A percentile compares a stretch with the other conserved stretches of the same genome.
These are phyloP conservation scores for Leishmania aethiopica DNA, from an alignment of 208 protist species.

Conservation along the genomic window DNA sequence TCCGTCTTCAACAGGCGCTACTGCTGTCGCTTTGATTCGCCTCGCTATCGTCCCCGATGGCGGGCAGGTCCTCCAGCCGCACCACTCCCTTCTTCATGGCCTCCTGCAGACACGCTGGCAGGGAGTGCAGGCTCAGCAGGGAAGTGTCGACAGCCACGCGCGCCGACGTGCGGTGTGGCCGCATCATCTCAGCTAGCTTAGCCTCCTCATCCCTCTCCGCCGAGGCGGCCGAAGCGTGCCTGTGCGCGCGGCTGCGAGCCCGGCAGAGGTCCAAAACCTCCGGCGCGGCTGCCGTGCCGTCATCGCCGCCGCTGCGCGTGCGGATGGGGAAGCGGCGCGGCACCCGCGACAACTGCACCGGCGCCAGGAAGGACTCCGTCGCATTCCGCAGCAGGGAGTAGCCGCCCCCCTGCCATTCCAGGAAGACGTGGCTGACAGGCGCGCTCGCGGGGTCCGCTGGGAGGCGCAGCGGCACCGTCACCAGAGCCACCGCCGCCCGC, in stretches of 20 bases:
- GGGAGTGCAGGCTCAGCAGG: slow-evolving; percentile 22
- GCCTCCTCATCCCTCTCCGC: slow-evolving; percentile 11
- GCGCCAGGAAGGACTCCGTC: slow-evolving; percentile 48
- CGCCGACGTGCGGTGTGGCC: neutral
- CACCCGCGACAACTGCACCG: slow-evolving; percentile 37
- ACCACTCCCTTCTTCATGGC: slow-evolving; percentile 25
- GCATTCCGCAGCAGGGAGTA: slow-evolving; percentile 65
- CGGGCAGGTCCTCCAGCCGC: slow-evolving; percentile 27
- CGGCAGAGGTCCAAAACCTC: slow-evolving; percentile 25
- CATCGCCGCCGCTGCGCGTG: slow-evolving; percentile 18
- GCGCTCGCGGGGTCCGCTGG: neutral
- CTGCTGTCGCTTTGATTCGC: slow-evolving; percentile 2
- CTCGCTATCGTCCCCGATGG: slow-evolving; percentile 8
- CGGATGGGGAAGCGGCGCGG: slow-evolving; percentile 32
- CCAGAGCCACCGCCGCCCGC: slow-evolving; percentile 46
- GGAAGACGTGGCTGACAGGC: slow-evolving; percentile 33
- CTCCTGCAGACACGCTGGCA: slow-evolving; percentile 25
- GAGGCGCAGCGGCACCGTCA: slow-evolving; percentile 23
- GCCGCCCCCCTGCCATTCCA: slow-evolving; percentile 71
- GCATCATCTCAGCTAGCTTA: neutral
- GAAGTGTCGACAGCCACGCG: slow-evolving; percentile 13
- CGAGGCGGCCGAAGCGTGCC: neutral
- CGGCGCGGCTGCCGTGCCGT: neutral
- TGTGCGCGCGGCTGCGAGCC: slow-evolving; percentile 1
- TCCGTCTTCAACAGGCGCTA: neutral